Conservation (phyloP, 768 basidiomycete species). For the Rhizopogon salebrosus region DNA sequence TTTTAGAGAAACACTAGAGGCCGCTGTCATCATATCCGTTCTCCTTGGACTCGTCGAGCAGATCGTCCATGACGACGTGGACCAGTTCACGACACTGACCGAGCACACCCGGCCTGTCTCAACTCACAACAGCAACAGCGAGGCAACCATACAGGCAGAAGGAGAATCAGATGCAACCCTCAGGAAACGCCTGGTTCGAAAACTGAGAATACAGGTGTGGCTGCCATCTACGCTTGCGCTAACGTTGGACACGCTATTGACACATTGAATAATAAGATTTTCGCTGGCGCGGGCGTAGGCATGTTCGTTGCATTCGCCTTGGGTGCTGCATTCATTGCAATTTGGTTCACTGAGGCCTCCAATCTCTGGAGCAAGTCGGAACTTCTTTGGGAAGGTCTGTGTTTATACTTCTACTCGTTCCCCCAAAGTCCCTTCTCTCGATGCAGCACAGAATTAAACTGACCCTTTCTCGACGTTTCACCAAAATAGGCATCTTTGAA, state of each 20-base stretch:
- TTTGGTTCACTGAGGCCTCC: constrained; percentile 90
- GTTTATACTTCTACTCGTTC: constrained; percentile 5
- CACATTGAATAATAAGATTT: constrained; percentile 43
- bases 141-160: constrained; percentile 9
- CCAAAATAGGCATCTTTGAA: constrained; percentile 53
- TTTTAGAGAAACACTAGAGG: constrained; percentile 92
- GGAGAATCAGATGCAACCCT: constrained; percentile 25
- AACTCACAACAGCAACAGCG: constrained; percentile 1
- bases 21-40: constrained; percentile 87
- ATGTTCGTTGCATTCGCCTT: constrained; percentile 77
- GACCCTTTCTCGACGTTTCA: not conserved
- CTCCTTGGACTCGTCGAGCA: constrained; percentile 90
- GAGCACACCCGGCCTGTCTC: not conserved
- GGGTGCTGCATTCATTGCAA: constrained; percentile 88
- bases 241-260: not conserved
- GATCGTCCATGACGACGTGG: constrained; percentile 46
- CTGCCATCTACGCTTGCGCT: not conserved
- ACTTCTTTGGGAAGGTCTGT: constrained; percentile 86
- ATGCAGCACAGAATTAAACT: not conserved
- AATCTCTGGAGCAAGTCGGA: constrained; percentile 85
- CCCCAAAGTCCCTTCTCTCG: not conserved
- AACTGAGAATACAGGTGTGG: constrained; percentile 62
- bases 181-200: constrained; percentile 49
- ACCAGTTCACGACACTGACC: not conserved
- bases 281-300: constrained; percentile 68